Evolutionary conservation across 2,329 filamentous ascomycete genomes (phyloP), one percentile per base, ranked within the genome.

Genomic region (Cladobotryum mycophilum): DNA sequence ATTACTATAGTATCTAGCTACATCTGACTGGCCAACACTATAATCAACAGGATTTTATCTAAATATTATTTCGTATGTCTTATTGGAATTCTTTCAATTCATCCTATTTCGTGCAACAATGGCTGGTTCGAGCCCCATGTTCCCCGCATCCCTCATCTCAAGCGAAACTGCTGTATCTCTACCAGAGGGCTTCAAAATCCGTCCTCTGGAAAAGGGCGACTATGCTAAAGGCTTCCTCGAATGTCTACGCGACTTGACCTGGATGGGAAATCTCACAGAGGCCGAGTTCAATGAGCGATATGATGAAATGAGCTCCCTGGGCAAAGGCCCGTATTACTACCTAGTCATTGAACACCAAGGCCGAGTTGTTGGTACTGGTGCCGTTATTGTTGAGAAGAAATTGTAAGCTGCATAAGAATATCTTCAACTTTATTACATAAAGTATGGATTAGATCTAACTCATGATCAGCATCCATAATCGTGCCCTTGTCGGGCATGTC

Each of bases 361-460:
- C 18, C 74, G 73, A 51, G 78, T 91, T 49, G 86, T 91, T 13
- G 88, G 84, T 6, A 90, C 87, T 0, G 88, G 88, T 0, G 82
- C 82, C 40, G 69, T 93, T 64, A 76, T 93, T 54, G 85, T 89
- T 35, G 88, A 93, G 76, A 79, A 84, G 70, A 92, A 92, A 68
- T 87, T 88, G 81, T 84, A 64, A 56, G 78, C 71, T n/a, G 17
- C 14, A 30, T 14, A 9, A 6, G 33, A 34, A 14, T 22, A 33
- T 33, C 12, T 15, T 20, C 11, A 9, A 18, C 15, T 13, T 12
- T n/a, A 4, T 2, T 3, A 4, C 1, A 35, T 47, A 3, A 6
- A 12, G 18, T 4, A n/a, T 13, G 11, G 8, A 25, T 15, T 14
- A 20, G 6, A 11, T 5, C n/a, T 12, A 34, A 30, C 7, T 4